Conservation (phyloP, 495 filamentous ascomycete species). For the Oidiodendron maius region DNA sequence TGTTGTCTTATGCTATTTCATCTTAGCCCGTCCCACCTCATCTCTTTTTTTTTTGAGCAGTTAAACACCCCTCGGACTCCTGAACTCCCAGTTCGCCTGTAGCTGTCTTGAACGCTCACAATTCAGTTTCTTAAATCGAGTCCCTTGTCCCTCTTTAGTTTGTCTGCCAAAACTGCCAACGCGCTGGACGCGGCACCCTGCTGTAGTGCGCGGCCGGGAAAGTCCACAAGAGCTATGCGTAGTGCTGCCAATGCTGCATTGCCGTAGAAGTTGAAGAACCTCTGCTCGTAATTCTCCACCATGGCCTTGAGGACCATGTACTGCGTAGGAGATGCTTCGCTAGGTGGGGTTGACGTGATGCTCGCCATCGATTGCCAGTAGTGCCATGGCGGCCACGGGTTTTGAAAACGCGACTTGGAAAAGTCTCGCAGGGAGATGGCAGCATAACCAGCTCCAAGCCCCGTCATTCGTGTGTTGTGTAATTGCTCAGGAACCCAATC, state of each 20-base stretch:
- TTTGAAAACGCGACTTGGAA: conserved; percentile 49
- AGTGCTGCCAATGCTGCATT: conserved; percentile 59
- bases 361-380: conserved; percentile 75
- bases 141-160: conserved; percentile 54
- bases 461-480: conserved; percentile 78
- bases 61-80: too few species aligned
- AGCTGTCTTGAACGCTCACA: background rate
- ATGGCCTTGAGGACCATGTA: conserved; percentile 71
- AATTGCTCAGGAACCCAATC: conserved; percentile 56
- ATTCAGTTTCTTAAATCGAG: conserved; percentile 21
- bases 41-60: too few species aligned
- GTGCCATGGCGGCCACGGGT: conserved; percentile 71
- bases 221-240: conserved; percentile 57
- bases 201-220: conserved; percentile 46
- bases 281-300: conserved; percentile 62
- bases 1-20: too few species aligned
- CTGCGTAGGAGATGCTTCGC: conserved; percentile 69
- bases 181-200: conserved; percentile 38
- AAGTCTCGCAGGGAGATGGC: conserved; percentile 79
- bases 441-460: conserved; percentile 77
- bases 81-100: background rate
- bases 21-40: too few species aligned
- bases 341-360: conserved; percentile 64
- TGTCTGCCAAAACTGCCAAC: conserved; percentile 51
- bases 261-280: conserved; percentile 74